A percentile compares a stretch with the other conserved stretches of the same genome.
Evolutionary conservation across 2,329 filamentous ascomycete species (phyloP).

Genomic region (Fusarium vanettenii): DNA sequence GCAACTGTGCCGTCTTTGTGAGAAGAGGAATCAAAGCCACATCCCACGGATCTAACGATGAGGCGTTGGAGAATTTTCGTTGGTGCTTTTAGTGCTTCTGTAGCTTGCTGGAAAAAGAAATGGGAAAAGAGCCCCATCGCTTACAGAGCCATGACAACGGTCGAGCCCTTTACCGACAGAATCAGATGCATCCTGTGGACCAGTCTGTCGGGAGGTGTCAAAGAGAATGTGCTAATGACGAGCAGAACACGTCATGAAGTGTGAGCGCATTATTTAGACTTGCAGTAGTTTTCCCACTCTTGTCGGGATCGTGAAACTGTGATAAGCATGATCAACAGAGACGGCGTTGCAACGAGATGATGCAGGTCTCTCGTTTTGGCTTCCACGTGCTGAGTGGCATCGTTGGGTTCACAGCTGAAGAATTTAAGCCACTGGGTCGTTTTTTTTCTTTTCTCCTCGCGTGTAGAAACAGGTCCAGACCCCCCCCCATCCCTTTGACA

Average conservation of each 20-base stretch:
- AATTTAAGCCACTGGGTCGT: not conserved
- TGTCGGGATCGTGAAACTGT: not conserved
- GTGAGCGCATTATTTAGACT: not conserved
- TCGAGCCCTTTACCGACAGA: not conserved
- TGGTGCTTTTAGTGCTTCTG: not conserved
- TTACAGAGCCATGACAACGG: not conserved
- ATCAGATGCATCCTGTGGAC: not conserved
- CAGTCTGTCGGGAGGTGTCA: not conserved
- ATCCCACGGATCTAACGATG: not conserved
- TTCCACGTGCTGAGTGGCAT: not conserved
- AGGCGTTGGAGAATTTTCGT: not conserved
- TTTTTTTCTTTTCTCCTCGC: not conserved
- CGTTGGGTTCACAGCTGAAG: not conserved
- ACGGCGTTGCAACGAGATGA: not conserved
- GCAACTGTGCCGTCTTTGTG: not conserved
- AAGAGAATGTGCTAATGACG: not conserved
- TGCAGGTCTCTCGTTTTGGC: not conserved
- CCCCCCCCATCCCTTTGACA: not conserved
- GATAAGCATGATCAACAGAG: not conserved
- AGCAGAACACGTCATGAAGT: not conserved
- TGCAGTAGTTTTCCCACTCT: not conserved
- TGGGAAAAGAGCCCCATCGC: not conserved
- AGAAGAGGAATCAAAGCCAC: not conserved
- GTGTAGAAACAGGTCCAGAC: not conserved
- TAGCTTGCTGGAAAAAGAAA: not conserved